Evolutionary conservation across 768 basidiomycete species (phyloP), one percentile per base, ranked within the genome.

Genomic region (Suillus ampliporus): DNA sequence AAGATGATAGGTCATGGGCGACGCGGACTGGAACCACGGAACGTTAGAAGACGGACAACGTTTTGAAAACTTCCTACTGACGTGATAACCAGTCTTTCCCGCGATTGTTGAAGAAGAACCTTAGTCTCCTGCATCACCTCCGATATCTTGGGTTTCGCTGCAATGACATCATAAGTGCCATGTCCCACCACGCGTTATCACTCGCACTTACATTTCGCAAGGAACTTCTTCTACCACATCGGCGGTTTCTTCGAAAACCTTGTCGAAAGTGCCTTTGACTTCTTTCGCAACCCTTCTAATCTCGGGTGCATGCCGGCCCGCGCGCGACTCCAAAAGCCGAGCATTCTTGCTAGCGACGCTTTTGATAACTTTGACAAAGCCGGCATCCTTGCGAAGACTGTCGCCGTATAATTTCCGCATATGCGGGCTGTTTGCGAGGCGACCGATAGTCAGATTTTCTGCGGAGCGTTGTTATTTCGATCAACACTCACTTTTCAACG

Each of bases 311-410:
- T 95, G 92, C 54, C 83, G 85, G n/a, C 86, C 89, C 13, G 92
- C 92, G 35, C 86, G 84, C 11, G 84, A 86, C 69, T 94, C 92
- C 28, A 97, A 73, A 8, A 91, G 82, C 34, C 85, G 84, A 0
- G 88, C 92, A 64, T 94, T 93, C 79, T 89, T 90, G 71, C 84
- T 88, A 4, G 95, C 95, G 11, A 96, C 94, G 63, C 84, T 92
- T 78, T 95, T 96, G 76, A 99, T 89, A n/a, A 98, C 96, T 80
- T 98, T 97, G 68, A 97, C 94, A 66, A 99, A 92, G 57, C 97
- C 97, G 1, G 96, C 97, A 62, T 99, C 97, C 76, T 95, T 94
- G 65, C 97, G 89, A 14, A 99, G 80, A 15, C 91, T 89, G 70
- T 96, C 88, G 3, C 97, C 97, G 74, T 99, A 99, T 21, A 99